Percentiles rank a stretch among this genome's conserved stretches.
phyloP scores from a whole-genome alignment of 257 asterid genomes.

The Scutellaria minor region DNA sequence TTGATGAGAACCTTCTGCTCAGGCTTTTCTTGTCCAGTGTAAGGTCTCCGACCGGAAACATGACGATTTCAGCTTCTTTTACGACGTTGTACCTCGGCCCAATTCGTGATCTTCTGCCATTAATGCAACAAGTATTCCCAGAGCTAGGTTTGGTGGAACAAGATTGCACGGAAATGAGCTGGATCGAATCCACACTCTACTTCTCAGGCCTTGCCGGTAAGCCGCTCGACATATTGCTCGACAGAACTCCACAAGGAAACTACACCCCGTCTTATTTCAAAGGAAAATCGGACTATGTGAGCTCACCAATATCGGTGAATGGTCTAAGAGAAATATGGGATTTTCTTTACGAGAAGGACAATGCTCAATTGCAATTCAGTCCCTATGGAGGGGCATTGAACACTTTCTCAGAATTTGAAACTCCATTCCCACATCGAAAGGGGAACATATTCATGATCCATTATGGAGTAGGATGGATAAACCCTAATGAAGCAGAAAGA shows the following conservation, averaged over 20 bases:
- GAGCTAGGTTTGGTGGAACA: conserved; percentile 35
- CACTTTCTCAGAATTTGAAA: conserved; percentile 39
- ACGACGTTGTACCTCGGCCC: conserved; percentile 26
- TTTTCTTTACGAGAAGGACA: conserved; percentile 31
- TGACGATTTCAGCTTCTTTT: conserved; percentile 28
- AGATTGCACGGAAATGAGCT: conserved; percentile 41
- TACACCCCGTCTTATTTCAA: conserved; percentile 18
- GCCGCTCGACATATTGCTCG: conserved; percentile 33
- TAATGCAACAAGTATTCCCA: conserved; percentile 36
- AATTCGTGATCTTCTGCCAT: not conserved
- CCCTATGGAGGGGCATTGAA: conserved; percentile 47
- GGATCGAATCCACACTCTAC: conserved; percentile 32
- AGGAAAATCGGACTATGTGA: conserved; percentile 52
- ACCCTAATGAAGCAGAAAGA: not conserved
- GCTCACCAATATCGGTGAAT: conserved; percentile 35
- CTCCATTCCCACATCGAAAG: conserved; percentile 46
- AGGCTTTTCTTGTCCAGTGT: conserved; percentile 30
- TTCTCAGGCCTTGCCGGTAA: not conserved
- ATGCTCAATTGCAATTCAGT: conserved; percentile 31
- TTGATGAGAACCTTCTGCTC: conserved; percentile 45
- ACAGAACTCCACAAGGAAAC: not conserved
- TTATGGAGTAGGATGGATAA: conserved; percentile 26
- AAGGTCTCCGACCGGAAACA: conserved; percentile 23
- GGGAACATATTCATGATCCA: conserved; percentile 46
- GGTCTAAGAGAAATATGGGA: conserved; percentile 48